Percentiles rank a stretch among this genome's conserved stretches.
Evolutionary conservation across 2,329 filamentous ascomycete species (phyloP).

Genomic region (Penicillium sp.): DNA sequence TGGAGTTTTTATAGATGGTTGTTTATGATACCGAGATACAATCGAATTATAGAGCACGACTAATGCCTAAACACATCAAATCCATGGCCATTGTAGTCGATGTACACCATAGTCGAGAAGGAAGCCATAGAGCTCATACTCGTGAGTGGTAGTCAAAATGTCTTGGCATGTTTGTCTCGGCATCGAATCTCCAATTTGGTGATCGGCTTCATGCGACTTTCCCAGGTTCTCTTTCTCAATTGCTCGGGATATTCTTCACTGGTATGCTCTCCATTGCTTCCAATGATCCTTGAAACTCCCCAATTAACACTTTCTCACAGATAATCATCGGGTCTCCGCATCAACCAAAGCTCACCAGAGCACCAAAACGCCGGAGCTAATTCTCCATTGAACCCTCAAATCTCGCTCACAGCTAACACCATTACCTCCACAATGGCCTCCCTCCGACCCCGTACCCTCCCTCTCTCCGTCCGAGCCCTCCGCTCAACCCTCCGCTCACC

Average conservation of each 20-base stretch:
- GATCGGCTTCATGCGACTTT: slow-evolving; percentile 19
- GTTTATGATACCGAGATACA: neutral
- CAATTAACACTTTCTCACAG: neutral
- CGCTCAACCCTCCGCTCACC: slow-evolving; percentile 4
- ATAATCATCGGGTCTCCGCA: neutral
- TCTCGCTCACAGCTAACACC: neutral
- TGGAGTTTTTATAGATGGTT: slow-evolving; percentile 16
- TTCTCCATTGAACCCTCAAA: neutral
- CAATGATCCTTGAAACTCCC: accelerated
- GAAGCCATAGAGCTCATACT: neutral
- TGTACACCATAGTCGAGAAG: neutral
- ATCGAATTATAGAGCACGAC: neutral
- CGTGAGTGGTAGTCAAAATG: neutral
- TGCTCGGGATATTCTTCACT: slow-evolving; percentile 3
- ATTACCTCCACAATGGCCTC: slow-evolving; percentile 15
- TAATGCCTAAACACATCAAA: neutral
- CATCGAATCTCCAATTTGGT: slow-evolving; percentile 11
- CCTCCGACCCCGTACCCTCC: slow-evolving; percentile 5
- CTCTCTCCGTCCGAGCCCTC: slow-evolving; percentile 12
- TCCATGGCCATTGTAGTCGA: neutral
- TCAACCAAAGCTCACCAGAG: slow-evolving; percentile 1
- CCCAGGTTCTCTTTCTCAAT: slow-evolving; percentile 9
- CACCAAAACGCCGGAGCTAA: neutral
- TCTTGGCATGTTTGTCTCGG: slow-evolving; percentile 23
- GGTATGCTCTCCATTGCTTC: slow-evolving; percentile 1